Evolutionary conservation across 306 rosid genomes (phyloP).

Genomic region (Acacia crassicarpa): DNA sequence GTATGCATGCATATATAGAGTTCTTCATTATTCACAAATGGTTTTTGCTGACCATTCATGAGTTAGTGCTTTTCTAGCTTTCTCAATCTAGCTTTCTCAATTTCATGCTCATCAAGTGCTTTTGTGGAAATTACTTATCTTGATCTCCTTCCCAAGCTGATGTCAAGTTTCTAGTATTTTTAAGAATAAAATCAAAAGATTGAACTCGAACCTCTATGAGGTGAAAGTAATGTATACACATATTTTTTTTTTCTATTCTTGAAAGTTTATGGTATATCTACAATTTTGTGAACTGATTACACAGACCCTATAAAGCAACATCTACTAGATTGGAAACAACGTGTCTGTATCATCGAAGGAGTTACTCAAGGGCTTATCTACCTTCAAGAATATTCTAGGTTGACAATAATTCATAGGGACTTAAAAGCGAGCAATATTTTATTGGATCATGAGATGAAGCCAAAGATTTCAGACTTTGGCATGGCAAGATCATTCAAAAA

Average conservation of each 20-base stretch:
- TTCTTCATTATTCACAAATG: background rate
- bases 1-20: background rate
- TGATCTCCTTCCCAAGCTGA: too few species aligned
- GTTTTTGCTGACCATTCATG: background rate
- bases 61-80: background rate
- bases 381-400: slow-evolving; percentile 45
- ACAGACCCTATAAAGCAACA: slow-evolving; percentile 29
- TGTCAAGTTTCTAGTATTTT: background rate
- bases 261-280: background rate
- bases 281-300: background rate
- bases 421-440: slow-evolving; percentile 14
- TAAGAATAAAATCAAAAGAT: background rate
- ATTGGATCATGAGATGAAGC: slow-evolving; percentile 34
- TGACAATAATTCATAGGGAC: slow-evolving; percentile 37
- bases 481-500: slow-evolving; percentile 50
- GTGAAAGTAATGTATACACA: background rate
- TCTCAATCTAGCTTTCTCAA: background rate
- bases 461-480: slow-evolving; percentile 61
- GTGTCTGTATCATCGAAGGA: slow-evolving; percentile 41
- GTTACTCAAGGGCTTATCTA: slow-evolving; percentile 44
- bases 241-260: background rate
- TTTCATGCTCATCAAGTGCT: background rate
- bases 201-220: background rate
- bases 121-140: background rate
- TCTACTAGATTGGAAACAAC: slow-evolving; percentile 32